Evolutionary conservation across 441 rosid species (phyloP).

Genomic region (Adansonia madagascariensis): DNA sequence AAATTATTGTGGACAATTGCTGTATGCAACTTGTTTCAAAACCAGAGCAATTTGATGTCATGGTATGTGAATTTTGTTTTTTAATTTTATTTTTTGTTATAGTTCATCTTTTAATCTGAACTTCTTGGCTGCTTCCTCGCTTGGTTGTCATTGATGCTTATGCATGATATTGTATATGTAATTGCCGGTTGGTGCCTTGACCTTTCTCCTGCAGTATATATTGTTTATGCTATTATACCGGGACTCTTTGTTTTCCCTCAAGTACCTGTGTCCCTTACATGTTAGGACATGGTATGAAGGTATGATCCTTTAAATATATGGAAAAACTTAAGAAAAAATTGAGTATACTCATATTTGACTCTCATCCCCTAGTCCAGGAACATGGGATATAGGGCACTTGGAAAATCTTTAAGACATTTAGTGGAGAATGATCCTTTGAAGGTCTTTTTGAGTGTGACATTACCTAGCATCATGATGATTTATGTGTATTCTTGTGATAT

Average conservation of each 20-base stretch:
- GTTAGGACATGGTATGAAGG: neutral
- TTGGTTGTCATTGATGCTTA: neutral
- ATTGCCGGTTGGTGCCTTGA: neutral
- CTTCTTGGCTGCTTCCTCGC: neutral
- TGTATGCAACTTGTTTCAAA: conserved; percentile 98
- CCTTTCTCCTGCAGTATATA: neutral
- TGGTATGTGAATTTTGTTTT: conserved; percentile 52
- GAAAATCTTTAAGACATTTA: neutral
- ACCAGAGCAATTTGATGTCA: conserved; percentile 98
- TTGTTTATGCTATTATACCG: neutral
- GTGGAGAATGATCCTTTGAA: conserved; percentile 2
- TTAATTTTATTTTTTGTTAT: neutral
- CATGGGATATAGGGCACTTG: neutral
- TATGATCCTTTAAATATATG: no score
- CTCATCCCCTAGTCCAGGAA: neutral
- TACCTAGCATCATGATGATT: neutral
- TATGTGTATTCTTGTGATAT: neutral
- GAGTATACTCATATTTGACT: no score
- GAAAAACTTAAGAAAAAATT: no score
- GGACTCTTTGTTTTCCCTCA: neutral
- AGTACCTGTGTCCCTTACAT: neutral
- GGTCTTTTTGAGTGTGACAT: neutral
- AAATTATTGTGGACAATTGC: conserved; percentile 95
- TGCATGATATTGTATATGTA: neutral
- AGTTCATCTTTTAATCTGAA: neutral